phyloP scores from a whole-genome alignment of 768 basidiomycete species.

The Agaricus blazei region DNA sequence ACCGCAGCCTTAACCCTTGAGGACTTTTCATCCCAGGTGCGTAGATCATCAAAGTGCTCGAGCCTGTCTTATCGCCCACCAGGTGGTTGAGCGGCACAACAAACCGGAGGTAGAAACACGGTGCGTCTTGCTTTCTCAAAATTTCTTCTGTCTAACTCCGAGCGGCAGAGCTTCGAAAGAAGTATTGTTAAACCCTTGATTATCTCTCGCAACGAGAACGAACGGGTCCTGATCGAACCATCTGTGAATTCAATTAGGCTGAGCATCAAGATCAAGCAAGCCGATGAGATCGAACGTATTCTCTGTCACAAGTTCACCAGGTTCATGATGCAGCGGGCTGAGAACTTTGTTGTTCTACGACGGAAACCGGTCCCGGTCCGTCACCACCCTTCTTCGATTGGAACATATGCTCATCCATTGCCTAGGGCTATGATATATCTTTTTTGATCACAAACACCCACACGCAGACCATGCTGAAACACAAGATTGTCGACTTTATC shows the following conservation, averaged over 20 bases:
- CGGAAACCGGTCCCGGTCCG: constrained; percentile 87
- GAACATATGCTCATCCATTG: background rate
- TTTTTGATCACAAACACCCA: constrained; percentile 98
- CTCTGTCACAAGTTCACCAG: constrained; percentile 97
- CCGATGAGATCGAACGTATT: constrained; percentile 97
- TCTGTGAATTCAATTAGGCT: constrained; percentile 96
- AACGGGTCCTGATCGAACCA: constrained; percentile 94
- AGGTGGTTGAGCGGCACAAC: constrained; percentile 97
- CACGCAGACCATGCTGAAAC: constrained; percentile 97
- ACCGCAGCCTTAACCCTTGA: constrained; percentile 97
- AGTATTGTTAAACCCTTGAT: constrained; percentile 86
- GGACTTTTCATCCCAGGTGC: constrained; percentile 95
- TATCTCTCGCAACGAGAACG: constrained; percentile 96
- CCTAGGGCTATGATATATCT: constrained; percentile 95
- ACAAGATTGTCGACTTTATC: constrained; percentile 99
- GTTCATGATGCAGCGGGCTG: constrained; percentile 98
- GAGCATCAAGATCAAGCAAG: constrained; percentile 98
- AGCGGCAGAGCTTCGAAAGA: constrained; percentile 77
- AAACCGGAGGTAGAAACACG: constrained; percentile 91
- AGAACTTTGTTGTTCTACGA: constrained; percentile 94
- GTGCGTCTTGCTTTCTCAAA: constrained; percentile 34
- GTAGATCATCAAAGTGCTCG: constrained; percentile 12
- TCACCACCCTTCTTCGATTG: constrained; percentile 8
- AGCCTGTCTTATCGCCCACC: constrained; percentile 16
- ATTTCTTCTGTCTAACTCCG: constrained; percentile 5